Base-by-base conservation (phyloP, 441 rosid genomes). In the Pelargonium citronellum region DNA sequence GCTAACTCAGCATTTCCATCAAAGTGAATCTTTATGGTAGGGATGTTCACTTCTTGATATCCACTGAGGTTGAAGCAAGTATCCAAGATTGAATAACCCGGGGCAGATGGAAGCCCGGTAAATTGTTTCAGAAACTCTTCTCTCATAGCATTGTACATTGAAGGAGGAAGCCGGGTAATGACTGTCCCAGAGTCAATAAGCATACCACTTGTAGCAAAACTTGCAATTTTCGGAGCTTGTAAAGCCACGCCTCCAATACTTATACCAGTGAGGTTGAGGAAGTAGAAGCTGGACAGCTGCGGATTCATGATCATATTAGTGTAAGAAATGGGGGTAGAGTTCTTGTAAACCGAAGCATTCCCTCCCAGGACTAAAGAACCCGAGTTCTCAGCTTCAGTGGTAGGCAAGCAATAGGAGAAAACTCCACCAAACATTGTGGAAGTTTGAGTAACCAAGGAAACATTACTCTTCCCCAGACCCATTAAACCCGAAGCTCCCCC, bases 151-250 rank as follows among this genome's bases (percentile, higher is more conserved):
- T 73, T 77, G 90, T 91, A 94, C n/a, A 91, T 78, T 16, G 89
- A 72, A 68, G 96, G 96, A 7, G 90, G 96, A 55, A 94, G 76
- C 78, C 99, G 83, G 2, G 92, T 76, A 58, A 91, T 91, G 17
- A 91, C 95, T 0, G 97, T 94, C 66, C 99, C 97, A 0, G 97
- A 94, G 77, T 94, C 99, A 0, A 91, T 88, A 63, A 91, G 75
- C 55, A 88, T 83, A 62, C 34, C 63, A 19, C 46, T 41, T 41
- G 46, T 41, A 41, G 87, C 86, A 39, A 87, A 86, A 71, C 80
- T 76, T 43, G 82, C 46, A 5, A 15, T 0, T 60, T 60, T 60
- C 4, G 64, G 70, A 64, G 77, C 61, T 68, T 82, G 69, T 57
- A 88, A 65, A n/a, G 74, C 75, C 70, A 77, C 85, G 62, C 91